Base-by-base conservation (phyloP, 1,139 yeast genomes). In the Suhomyces coccinellae region DNA sequence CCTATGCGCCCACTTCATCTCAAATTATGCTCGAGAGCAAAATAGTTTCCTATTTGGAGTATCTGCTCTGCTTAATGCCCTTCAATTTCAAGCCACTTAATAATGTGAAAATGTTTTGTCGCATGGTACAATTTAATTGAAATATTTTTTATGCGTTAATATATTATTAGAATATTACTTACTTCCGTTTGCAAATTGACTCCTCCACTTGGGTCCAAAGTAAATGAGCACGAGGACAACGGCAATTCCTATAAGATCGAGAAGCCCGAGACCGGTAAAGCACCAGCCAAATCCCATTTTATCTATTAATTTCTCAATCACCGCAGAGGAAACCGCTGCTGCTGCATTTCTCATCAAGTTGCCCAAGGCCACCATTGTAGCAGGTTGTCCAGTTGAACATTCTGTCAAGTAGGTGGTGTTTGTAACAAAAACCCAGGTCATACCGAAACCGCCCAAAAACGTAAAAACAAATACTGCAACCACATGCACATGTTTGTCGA, bases 221-320 rank as follows among this genome's bases (percentile, higher is more conserved):
- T 49, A 47, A 36, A 63, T 54, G 30, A 69, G 53, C 8, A 63
- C 22, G 24, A 62, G 35, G 1, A 69, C 65, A 44, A 65, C 52
- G 0, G 45, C 53, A n/a, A 70, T 50, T 3, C 71, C 64, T 24
- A 74, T 41, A 11, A 73, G 30, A 47, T 75, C 70, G 31, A 73
- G 59, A 6, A 77, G 49, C 1, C 77, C 83, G 22, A 79, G 59
- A 0, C 83, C 83, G 1, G 83, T 77, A 51, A 80, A 80, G 48
- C 82, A 78, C 83, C 83, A 80, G 0, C 83, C 84, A 49, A 68
- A 67, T 0, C 83, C 83, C 77, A 80, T 78, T 42, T 54, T 57
- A 7, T 58, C 45, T 9, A 73, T 65, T 11, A 80, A 51, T 15
- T 58, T 65, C 6, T 73, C 69, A 20, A 80, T 67, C 3, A 78